Conservation (phyloP, 2,329 filamentous ascomycete genomes). For the Gyromitra esculenta region DNA sequence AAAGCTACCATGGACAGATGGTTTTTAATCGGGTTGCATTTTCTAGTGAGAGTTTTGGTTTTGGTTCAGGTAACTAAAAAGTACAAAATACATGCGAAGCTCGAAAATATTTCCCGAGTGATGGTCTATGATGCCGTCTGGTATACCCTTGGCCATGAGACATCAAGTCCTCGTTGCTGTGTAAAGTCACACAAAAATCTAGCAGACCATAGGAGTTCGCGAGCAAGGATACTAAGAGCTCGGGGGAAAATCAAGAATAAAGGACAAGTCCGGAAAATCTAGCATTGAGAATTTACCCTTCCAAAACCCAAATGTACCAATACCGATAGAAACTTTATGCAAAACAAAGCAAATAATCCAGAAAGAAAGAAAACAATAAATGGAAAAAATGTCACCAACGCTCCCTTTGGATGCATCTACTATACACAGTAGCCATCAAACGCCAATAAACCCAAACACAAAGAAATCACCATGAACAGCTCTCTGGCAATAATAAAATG, state of each 20-base stretch:
- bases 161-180: background rate
- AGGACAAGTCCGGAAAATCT: slow-evolving; percentile 7
- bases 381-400: slow-evolving; percentile 12
- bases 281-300: slow-evolving; percentile 21
- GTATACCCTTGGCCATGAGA: too few species aligned
- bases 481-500: slow-evolving; percentile 15
- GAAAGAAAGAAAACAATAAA: background rate
- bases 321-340: slow-evolving; percentile 4
- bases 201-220: background rate
- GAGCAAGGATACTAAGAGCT: background rate
- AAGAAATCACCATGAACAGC: slow-evolving; percentile 19
- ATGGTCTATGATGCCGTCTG: background rate
- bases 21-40: background rate
- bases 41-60: background rate
- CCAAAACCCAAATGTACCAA: slow-evolving; percentile 23
- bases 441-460: slow-evolving; percentile 36
- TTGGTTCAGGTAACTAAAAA: background rate
- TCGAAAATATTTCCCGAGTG: background rate
- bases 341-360: slow-evolving; percentile 19
- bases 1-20: slow-evolving; percentile 24
- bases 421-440: slow-evolving; percentile 26
- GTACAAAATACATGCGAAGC: background rate
- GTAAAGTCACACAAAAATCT: background rate
- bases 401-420: slow-evolving; percentile 38
- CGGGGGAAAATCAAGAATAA: background rate